phyloP scores from a whole-genome alignment of 108 stramenopile species.

The Schizochytrium sp. region DNA sequence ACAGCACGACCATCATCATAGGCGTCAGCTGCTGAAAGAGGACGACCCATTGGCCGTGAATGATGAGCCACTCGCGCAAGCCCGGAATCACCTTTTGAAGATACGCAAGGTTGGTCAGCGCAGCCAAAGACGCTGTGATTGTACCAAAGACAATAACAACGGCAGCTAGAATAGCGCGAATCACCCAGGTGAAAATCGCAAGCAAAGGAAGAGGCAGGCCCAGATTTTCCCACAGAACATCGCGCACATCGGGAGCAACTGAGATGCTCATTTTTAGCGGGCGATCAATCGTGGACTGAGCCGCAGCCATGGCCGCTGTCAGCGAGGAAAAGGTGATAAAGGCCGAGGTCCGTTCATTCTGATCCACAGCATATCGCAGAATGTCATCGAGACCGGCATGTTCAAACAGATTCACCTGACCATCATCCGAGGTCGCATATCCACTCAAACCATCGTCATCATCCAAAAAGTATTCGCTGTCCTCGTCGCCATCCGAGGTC shows the following conservation, averaged over 20 bases:
- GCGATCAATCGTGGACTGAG: not conserved
- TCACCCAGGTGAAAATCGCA: not conserved
- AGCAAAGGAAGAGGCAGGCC: not conserved
- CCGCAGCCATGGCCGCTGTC: not conserved
- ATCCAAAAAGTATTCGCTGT: not conserved
- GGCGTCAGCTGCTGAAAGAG: conserved; percentile 1
- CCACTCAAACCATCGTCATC: not conserved
- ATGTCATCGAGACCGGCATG: not conserved
- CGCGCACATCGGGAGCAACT: not conserved
- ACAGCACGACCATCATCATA: conserved; percentile 11
- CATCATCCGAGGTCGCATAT: not conserved
- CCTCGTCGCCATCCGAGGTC: not conserved
- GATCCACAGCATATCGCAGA: not conserved
- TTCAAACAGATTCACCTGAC: not conserved
- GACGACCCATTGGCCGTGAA: not conserved
- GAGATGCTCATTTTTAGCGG: conserved; percentile 8
- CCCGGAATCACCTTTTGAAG: not conserved
- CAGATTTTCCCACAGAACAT: conserved; percentile 4
- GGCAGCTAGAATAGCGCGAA: not conserved
- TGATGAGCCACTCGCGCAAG: not conserved
- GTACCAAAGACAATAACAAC: not conserved
- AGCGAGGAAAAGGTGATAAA: not conserved
- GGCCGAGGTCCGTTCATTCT: not conserved
- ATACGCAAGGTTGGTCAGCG: not conserved
- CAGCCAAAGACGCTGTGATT: not conserved